These are phyloP conservation scores for Didymellaceae sp. DNA, from an alignment of 2,329 filamentous ascomycete species.

Conservation along the genomic window DNA sequence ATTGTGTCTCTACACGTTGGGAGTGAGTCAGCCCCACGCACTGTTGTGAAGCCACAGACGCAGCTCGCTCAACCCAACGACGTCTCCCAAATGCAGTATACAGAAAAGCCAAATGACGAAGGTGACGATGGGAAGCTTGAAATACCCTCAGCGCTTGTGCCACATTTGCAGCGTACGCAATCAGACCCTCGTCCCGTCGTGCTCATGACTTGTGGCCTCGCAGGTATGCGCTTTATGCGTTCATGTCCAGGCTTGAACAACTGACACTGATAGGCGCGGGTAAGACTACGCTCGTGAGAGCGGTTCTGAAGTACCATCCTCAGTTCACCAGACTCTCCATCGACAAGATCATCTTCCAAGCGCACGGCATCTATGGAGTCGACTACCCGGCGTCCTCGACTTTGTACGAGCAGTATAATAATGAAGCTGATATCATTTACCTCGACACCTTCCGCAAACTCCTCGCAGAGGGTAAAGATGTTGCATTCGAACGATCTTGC, in stretches of 20 bases:
- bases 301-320: constrained; percentile 2
- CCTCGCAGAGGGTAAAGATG: constrained; percentile 4
- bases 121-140: neutral
- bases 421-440: constrained; percentile 12
- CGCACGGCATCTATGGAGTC: constrained; percentile 18
- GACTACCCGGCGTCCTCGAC: constrained; percentile 14
- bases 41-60: neutral
- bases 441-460: constrained; percentile 4
- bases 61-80: neutral
- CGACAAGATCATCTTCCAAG: constrained; percentile 13
- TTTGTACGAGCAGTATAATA: constrained; percentile 12
- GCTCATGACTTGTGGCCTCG: constrained; percentile 18
- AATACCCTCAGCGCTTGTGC: neutral
- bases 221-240: neutral
- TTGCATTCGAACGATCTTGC: constrained; percentile 20
- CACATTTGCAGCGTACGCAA: constrained; percentile 2
- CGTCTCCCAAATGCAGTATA: neutral
- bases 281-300: constrained; percentile 19
- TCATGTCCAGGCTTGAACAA: too few species aligned
- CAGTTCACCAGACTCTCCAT: constrained; percentile 15
- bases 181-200: constrained; percentile 8
- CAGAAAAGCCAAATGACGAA: neutral
- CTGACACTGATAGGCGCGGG: constrained; percentile 10
- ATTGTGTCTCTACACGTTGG: neutral
- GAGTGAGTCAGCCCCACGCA: neutral